These are phyloP conservation scores for Carex cristatella DNA, from an alignment of 176 grass and related monocot genomes.

Conservation along the genomic window DNA sequence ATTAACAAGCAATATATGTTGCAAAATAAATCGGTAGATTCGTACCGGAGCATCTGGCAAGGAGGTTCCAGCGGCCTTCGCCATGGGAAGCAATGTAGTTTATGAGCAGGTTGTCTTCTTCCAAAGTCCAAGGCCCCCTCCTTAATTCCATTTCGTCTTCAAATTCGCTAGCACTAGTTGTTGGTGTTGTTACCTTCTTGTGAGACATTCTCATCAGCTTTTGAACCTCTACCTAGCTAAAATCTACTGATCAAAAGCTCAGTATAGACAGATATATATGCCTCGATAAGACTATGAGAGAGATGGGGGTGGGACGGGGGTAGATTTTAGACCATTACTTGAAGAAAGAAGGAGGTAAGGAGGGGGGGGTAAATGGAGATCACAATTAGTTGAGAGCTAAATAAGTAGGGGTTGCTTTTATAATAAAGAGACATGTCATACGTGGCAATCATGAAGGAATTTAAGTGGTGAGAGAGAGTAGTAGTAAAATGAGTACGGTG, in stretches of 20 bases:
- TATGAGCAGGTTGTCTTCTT: conserved; percentile 81
- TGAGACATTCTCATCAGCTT: conserved; percentile 46
- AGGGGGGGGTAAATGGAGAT: not conserved
- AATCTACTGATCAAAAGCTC: conserved; percentile 17
- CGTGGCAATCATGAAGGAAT: conserved; percentile 20
- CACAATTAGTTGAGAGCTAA: not conserved
- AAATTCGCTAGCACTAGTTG: conserved; percentile 31
- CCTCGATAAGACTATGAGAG: conserved; percentile 20
- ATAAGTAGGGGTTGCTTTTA: conserved; percentile 28
- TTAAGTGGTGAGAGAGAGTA: not conserved
- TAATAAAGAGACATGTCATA: conserved; percentile 12
- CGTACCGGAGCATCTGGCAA: conserved; percentile 76
- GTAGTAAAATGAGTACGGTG: conserved; percentile 3
- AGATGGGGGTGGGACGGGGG: not conserved
- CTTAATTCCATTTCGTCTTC: conserved; percentile 60
- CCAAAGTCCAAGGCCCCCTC: conserved; percentile 80
- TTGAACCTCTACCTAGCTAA: conserved; percentile 24
- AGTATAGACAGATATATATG: conserved; percentile 23
- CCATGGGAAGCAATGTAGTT: conserved; percentile 93
- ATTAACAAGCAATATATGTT: not conserved
- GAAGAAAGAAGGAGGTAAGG: not conserved
- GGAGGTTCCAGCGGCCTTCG: conserved; percentile 90
- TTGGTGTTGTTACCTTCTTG: conserved; percentile 48
- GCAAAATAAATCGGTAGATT: not conserved
- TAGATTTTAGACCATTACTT: conserved; percentile 24